A percentile compares a stretch with the other conserved stretches of the same genome.
Evolutionary conservation across 129 eudicot genomes (phyloP).

Genomic region (Sambucus nigra): DNA sequence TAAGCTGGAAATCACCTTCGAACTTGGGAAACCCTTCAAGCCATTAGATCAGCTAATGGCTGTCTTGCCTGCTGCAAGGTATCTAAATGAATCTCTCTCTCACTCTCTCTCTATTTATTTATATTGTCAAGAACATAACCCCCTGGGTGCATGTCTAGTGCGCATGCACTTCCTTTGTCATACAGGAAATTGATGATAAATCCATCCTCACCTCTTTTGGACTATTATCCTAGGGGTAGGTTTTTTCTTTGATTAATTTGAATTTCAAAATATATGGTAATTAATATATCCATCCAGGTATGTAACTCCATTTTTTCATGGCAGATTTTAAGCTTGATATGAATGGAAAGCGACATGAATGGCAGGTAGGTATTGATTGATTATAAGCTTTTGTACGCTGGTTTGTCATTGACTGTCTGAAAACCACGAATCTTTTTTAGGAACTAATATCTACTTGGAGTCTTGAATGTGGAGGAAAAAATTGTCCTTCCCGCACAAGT

Average conservation of each 20-base stretch:
- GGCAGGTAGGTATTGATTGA: constrained; percentile 28
- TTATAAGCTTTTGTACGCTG: neutral
- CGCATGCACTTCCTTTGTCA: constrained; percentile 33
- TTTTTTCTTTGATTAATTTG: neutral
- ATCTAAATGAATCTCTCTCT: neutral
- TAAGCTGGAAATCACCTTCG: constrained; percentile 24
- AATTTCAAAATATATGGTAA: neutral
- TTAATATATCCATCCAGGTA: neutral
- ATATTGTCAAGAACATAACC: neutral
- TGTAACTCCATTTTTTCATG: neutral
- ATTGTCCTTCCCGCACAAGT: too few relatives aligned
- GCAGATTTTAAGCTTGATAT: constrained; percentile 22
- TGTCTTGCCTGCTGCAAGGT: constrained; percentile 48
- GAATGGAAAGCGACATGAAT: constrained; percentile 19
- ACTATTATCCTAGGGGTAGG: constrained; percentile 28
- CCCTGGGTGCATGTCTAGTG: constrained; percentile 17
- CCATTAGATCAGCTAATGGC: constrained; percentile 39
- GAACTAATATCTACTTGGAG: too few relatives aligned
- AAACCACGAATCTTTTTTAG: too few relatives aligned
- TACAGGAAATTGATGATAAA: constrained; percentile 39
- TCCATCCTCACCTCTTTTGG: constrained; percentile 30
- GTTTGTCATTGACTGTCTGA: too few relatives aligned
- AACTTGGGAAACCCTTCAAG: constrained; percentile 35
- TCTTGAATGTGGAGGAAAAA: too few relatives aligned
- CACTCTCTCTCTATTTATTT: neutral